Conservation (phyloP, 2,329 filamentous ascomycete species). For the Curvularia hawaiiensis region DNA sequence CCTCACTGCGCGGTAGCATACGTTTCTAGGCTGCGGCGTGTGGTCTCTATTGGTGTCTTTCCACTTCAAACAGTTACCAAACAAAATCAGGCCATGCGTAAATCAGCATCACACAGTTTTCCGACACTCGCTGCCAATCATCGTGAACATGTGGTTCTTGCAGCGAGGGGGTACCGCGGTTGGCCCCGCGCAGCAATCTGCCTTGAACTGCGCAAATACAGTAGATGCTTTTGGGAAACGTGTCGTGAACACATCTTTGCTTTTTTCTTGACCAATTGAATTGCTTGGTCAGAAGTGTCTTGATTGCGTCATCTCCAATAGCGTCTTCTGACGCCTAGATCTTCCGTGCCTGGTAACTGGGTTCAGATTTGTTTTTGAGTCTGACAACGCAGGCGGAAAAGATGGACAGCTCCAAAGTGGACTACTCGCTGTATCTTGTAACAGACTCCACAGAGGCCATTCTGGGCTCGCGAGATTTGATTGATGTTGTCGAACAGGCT, state of each 20-base stretch:
- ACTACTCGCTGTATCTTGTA: slow-evolving; percentile 88
- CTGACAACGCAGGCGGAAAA: slow-evolving; percentile 43
- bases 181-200: slow-evolving; percentile 1
- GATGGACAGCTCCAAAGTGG: slow-evolving; percentile 49
- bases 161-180: slow-evolving; percentile 1
- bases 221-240: not conserved
- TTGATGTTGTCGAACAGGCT: slow-evolving; percentile 74
- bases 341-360: not conserved
- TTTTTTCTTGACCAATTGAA: slow-evolving; percentile 2
- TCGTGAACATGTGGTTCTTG: not conserved
- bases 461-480: slow-evolving; percentile 72
- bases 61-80: not conserved
- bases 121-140: not conserved
- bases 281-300: not conserved
- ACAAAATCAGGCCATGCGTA: not conserved
- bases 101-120: not conserved
- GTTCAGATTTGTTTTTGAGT: not conserved
- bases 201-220: not conserved
- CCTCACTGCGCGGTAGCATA: not conserved
- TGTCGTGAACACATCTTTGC: slow-evolving; percentile 1
- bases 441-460: slow-evolving; percentile 91
- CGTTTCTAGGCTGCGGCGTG: not conserved
- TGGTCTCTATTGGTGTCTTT: not conserved
- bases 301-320: slow-evolving; percentile 10
- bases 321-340: not conserved